Conservation (phyloP, 352 stramenopile species). For the Peronospora farinosa region DNA sequence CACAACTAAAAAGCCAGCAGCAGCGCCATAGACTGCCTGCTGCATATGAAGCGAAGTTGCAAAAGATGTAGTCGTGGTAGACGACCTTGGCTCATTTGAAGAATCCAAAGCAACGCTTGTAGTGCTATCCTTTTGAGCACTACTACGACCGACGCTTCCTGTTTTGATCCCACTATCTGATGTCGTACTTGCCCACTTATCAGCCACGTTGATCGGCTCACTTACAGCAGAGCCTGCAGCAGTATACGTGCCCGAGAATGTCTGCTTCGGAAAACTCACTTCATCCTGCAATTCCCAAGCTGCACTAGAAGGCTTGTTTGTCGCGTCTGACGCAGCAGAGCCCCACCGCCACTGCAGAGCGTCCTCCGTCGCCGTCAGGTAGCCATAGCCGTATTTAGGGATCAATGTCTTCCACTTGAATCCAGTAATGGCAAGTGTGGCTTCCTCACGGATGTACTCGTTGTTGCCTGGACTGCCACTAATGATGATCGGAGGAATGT, state of each 20-base stretch:
- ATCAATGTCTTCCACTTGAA: conserved; percentile 60
- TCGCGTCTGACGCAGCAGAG: conserved; percentile 39
- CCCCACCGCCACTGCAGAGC: conserved; percentile 60
- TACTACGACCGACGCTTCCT: too few relatives aligned
- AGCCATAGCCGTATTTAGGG: conserved; percentile 70
- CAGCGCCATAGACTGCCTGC: too few relatives aligned
- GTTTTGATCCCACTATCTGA: too few relatives aligned
- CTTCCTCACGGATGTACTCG: conserved; percentile 53
- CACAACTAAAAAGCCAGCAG: too few relatives aligned
- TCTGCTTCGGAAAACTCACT: conserved; percentile 39
- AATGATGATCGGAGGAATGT: conserved; percentile 65
- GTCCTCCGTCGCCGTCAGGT: conserved; percentile 49
- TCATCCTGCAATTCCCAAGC: conserved; percentile 47
- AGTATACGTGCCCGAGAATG: conserved; percentile 15
- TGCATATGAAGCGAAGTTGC: too few relatives aligned
- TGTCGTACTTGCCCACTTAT: conserved; percentile 15
- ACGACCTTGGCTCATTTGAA: too few relatives aligned
- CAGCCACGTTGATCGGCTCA: conserved; percentile 26
- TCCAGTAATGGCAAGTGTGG: conserved; percentile 43
- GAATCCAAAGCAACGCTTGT: too few relatives aligned
- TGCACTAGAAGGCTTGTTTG: conserved; percentile 33
- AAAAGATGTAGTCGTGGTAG: too few relatives aligned
- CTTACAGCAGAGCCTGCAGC: conserved; percentile 42
- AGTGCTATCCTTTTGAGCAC: too few relatives aligned
- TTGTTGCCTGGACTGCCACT: conserved; percentile 70